Conservation (phyloP, 176 grass and related monocot species). For the Alloteropsis semialata region DNA sequence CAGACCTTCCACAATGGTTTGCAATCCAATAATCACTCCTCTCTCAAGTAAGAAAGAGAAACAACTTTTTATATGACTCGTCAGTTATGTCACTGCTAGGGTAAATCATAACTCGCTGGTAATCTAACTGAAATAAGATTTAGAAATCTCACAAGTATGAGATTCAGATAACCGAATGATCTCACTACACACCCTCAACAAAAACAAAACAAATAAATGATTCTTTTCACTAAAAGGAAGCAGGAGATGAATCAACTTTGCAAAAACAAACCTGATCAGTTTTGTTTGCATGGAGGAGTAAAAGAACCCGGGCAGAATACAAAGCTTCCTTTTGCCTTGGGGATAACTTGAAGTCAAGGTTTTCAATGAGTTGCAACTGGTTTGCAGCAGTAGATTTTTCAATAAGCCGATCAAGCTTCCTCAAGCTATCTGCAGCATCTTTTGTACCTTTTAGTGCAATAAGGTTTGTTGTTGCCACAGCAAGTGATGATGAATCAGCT, state of each 20-base stretch:
- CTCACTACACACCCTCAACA: background rate
- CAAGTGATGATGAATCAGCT: constrained; percentile 66
- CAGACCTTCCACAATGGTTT: background rate
- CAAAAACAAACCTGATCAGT: constrained; percentile 67
- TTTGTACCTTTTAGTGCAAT: constrained; percentile 78
- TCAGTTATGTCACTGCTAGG: background rate
- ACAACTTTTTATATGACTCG: background rate
- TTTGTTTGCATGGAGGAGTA: constrained; percentile 86
- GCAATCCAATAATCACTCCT: background rate
- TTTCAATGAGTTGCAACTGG: constrained; percentile 61
- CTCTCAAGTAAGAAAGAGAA: too few relatives aligned
- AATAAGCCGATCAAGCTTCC: constrained; percentile 70
- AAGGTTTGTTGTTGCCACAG: constrained; percentile 81
- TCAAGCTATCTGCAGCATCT: constrained; percentile 73
- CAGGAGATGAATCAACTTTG: background rate
- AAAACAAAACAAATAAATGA: background rate
- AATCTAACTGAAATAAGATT: background rate
- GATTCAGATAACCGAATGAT: background rate
- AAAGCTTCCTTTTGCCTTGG: constrained; percentile 76
- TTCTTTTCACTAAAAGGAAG: constrained; percentile 12
- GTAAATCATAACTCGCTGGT: background rate
- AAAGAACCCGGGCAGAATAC: constrained; percentile 69
- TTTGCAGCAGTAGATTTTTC: constrained; percentile 59
- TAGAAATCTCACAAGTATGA: background rate
- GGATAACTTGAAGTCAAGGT: constrained; percentile 71